These are phyloP conservation scores for Gynochthodes officinalis DNA, from an alignment of 257 asterid genomes.

Conservation along the genomic window DNA sequence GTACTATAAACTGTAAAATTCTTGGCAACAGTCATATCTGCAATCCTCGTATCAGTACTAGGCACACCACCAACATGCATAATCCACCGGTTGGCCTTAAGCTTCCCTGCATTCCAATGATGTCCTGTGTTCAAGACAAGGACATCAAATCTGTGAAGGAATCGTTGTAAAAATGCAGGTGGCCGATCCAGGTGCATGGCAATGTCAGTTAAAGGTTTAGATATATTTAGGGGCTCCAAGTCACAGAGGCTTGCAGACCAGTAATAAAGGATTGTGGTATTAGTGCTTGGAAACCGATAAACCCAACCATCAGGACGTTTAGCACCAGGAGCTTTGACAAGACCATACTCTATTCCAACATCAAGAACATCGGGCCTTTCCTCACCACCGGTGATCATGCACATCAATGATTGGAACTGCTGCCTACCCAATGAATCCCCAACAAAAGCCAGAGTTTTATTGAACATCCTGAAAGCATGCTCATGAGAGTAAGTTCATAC, in stretches of 20 bases:
- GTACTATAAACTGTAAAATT: conserved; percentile 63
- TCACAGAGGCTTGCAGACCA: conserved; percentile 96
- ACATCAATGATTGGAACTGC: conserved; percentile 95
- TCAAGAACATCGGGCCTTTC: conserved; percentile 70
- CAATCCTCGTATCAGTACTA: conserved; percentile 52
- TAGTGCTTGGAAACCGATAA: conserved; percentile 66
- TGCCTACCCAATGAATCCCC: conserved; percentile 96
- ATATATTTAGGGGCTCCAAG: conserved; percentile 53
- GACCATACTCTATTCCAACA: conserved; percentile 78
- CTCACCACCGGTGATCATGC: conserved; percentile 84
- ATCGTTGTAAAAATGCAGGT: conserved; percentile 64
- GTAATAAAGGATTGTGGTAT: conserved; percentile 82
- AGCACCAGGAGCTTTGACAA: conserved; percentile 79
- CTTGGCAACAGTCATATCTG: conserved; percentile 59
- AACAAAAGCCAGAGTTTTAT: conserved; percentile 79
- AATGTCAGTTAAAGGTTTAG: conserved; percentile 39
- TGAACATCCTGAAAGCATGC: conserved; percentile 59
- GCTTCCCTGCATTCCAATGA: conserved; percentile 93
- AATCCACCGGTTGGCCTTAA: conserved; percentile 74
- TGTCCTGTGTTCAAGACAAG: conserved; percentile 90
- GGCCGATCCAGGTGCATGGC: conserved; percentile 98
- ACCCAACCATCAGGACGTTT: conserved; percentile 96
- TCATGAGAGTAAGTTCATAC: conserved; percentile 14
- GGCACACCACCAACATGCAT: conserved; percentile 78
- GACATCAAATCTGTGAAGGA: conserved; percentile 52